phyloP scores from a whole-genome alignment of 2,329 filamentous ascomycete genomes.

The Neonectria magnoliae region DNA sequence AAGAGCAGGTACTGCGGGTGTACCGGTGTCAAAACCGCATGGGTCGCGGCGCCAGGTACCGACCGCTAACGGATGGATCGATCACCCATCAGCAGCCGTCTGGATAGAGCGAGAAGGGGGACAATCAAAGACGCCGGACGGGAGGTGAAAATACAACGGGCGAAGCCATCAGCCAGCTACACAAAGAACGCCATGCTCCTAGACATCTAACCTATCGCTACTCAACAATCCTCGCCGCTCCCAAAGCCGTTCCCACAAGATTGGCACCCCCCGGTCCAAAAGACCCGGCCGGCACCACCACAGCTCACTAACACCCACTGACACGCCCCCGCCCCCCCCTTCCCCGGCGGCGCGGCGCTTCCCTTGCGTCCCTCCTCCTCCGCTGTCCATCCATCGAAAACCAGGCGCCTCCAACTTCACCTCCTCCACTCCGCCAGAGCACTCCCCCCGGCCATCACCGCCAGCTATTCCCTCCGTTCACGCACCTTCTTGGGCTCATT shows the following conservation, averaged over 20 bases:
- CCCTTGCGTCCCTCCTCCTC: slow-evolving; percentile 29
- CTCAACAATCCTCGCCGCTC: not conserved
- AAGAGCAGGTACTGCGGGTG: not conserved
- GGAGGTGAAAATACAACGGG: not conserved
- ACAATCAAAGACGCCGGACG: not conserved
- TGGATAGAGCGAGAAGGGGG: not conserved
- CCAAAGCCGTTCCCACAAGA: not conserved
- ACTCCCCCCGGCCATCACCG: slow-evolving; percentile 29
- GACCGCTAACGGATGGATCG: slow-evolving; percentile 23
- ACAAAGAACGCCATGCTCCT: not conserved
- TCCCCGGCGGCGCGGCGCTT: slow-evolving; percentile 24
- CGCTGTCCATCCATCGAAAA: slow-evolving; percentile 13
- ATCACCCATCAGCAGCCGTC: slow-evolving; percentile 21
- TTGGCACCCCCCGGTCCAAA: not conserved
- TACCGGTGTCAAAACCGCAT: slow-evolving; percentile 10
- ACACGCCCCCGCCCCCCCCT: slow-evolving; percentile 16
- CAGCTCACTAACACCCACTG: slow-evolving; percentile 6
- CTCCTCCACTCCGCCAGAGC: slow-evolving; percentile 42
- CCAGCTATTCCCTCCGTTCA: slow-evolving; percentile 45
- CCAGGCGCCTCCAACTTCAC: slow-evolving; percentile 40
- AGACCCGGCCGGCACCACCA: slow-evolving; percentile 13
- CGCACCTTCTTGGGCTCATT: slow-evolving; percentile 74
- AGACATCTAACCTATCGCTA: too few relatives aligned
- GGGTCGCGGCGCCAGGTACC: slow-evolving; percentile 20
- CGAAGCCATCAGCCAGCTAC: not conserved